A percentile compares a stretch with the other conserved stretches of the same genome.
phyloP scores from a whole-genome alignment of 495 filamentous ascomycete genomes.

The Aspergillus bertholletiae region DNA sequence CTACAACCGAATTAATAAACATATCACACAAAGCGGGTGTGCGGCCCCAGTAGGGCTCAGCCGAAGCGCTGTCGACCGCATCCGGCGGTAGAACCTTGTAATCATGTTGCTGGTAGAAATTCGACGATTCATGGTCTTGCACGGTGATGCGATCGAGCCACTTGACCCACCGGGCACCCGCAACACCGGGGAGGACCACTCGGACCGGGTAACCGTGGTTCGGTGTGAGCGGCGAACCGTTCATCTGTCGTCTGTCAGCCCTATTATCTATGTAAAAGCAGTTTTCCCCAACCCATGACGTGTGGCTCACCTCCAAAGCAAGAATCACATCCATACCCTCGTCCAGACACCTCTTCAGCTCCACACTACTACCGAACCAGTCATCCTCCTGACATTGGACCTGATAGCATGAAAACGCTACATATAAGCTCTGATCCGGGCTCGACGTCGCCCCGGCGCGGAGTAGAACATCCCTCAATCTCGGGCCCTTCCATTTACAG shows the following conservation, averaged over 20 bases:
- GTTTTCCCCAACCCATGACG: too few species aligned
- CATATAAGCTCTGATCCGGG: constrained; percentile 31
- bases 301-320: constrained; percentile 44
- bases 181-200: constrained; percentile 57
- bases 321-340: constrained; percentile 48
- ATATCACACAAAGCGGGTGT: constrained; percentile 56
- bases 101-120: constrained; percentile 58
- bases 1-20: constrained; percentile 59
- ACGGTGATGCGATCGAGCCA: constrained; percentile 61
- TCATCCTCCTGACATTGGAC: constrained; percentile 49
- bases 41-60: constrained; percentile 50
- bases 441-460: constrained; percentile 24
- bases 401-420: constrained; percentile 51
- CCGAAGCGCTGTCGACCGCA: constrained; percentile 46
- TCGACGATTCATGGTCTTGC: constrained; percentile 52
- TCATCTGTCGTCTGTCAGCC: constrained; percentile 42
- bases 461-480: constrained; percentile 50
- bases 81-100: constrained; percentile 62
- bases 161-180: constrained; percentile 61
- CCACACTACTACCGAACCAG: constrained; percentile 55
- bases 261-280: too few species aligned
- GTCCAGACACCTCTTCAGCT: constrained; percentile 44
- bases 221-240: constrained; percentile 49
- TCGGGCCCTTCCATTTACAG: constrained; percentile 54
- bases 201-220: constrained; percentile 61